phyloP scores from a whole-genome alignment of 1,284 basidiomycete genomes.

The Moesziomyces aphidis region DNA sequence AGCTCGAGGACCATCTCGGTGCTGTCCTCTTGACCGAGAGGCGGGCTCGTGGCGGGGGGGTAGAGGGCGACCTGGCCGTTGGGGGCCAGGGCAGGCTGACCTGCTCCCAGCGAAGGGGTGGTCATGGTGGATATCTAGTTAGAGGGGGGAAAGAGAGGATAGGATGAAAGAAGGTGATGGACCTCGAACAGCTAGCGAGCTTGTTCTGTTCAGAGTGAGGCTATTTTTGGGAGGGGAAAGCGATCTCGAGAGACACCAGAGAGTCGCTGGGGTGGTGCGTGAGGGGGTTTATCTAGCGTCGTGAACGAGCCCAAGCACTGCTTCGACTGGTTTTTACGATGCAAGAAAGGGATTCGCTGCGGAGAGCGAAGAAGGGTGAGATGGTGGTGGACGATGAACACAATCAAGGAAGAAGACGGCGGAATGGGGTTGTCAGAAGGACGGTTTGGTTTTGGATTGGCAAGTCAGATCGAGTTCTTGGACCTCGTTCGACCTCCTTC shows the following conservation, averaged over 20 bases:
- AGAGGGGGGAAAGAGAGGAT: slow-evolving; percentile 1
- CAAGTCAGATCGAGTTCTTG: slow-evolving; percentile 50
- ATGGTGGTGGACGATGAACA: slow-evolving; percentile 40
- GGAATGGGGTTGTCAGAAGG: slow-evolving; percentile 27
- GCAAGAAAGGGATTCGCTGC: not conserved
- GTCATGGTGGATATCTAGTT: slow-evolving; percentile 30
- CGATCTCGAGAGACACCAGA: slow-evolving; percentile 2
- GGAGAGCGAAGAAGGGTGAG: slow-evolving; percentile 11
- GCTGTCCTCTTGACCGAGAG: slow-evolving; percentile 47
- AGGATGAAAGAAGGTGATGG: slow-evolving; percentile 27
- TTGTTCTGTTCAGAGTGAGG: slow-evolving; percentile 35
- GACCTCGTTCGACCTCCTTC: slow-evolving; percentile 56
- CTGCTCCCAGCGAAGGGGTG: slow-evolving; percentile 55
- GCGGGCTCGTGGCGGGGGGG: slow-evolving; percentile 49
- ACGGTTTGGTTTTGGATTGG: slow-evolving; percentile 40
- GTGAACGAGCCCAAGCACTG: not conserved
- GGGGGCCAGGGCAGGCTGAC: slow-evolving; percentile 35
- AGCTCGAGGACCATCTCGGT: slow-evolving; percentile 82
- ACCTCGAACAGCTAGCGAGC: slow-evolving; percentile 34
- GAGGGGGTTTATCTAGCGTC: slow-evolving; percentile 11
- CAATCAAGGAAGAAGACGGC: slow-evolving; percentile 41
- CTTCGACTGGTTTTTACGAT: slow-evolving; percentile 2
- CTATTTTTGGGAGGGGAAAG: slow-evolving; percentile 23
- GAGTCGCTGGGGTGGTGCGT: not conserved
- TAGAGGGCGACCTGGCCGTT: slow-evolving; percentile 35